Percentiles rank a stretch among this genome's conserved stretches.
These are phyloP conservation scores for Apiotrichum gracile DNA, from an alignment of 1,284 basidiomycete species.

Conservation along the genomic window DNA sequence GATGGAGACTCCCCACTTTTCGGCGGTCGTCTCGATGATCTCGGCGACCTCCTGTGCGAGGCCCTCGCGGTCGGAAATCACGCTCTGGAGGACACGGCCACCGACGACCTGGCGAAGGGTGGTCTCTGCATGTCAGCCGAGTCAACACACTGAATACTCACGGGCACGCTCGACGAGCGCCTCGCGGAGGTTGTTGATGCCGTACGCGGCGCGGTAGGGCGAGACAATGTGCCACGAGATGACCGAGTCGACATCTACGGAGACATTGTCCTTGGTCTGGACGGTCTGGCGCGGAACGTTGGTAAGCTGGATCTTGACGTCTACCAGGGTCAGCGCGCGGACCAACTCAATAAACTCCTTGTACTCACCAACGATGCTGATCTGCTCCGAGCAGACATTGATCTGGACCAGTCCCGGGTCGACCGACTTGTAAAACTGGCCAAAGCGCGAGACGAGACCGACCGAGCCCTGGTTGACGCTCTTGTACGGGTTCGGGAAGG, in stretches of 20 bases:
- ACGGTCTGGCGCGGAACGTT: conserved; percentile 76
- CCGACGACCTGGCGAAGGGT: conserved; percentile 93
- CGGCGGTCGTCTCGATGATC: conserved; percentile 59
- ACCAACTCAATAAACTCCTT: too few relatives aligned
- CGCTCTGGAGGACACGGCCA: conserved; percentile 59
- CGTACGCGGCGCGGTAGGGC: conserved; percentile 82
- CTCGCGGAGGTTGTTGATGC: conserved; percentile 78
- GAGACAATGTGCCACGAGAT: conserved; percentile 76
- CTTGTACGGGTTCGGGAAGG: conserved; percentile 54
- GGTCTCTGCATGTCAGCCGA: conserved; percentile 53
- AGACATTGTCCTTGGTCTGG: conserved; percentile 64
- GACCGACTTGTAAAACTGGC: conserved; percentile 62
- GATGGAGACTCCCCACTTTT: conserved; percentile 88
- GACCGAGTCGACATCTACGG: conserved; percentile 56
- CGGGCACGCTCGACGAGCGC: conserved; percentile 86
- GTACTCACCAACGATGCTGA: conserved; percentile 56
- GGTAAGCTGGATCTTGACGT: conserved; percentile 91
- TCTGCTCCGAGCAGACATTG: conserved; percentile 84
- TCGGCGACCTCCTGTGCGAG: conserved; percentile 94
- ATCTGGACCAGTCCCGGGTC: conserved; percentile 88
- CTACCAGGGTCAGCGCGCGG: conserved; percentile 33
- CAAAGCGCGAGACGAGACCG: conserved; percentile 79
- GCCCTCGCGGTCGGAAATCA: conserved; percentile 76
- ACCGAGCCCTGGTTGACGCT: conserved; percentile 69
- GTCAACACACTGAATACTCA: conserved; percentile 17